These are phyloP conservation scores for Hydnum rufescens DNA, from an alignment of 768 basidiomycete species.

Conservation along the genomic window DNA sequence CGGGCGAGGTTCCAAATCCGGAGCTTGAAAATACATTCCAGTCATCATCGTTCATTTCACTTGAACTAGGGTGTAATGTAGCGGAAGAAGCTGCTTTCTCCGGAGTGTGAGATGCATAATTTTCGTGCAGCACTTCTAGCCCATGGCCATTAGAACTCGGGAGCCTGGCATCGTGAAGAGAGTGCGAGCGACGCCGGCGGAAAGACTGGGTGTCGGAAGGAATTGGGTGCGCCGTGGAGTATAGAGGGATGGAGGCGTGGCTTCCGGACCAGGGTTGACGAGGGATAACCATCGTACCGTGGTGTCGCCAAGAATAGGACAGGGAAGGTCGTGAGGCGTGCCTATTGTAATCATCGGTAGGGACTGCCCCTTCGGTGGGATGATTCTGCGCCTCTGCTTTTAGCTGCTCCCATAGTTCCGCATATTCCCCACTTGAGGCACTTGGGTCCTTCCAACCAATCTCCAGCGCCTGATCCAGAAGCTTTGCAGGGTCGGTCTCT, in stretches of 20 bases:
- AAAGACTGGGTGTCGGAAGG: background rate
- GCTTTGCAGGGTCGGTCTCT: slow-evolving; percentile 31
- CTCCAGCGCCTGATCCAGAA: slow-evolving; percentile 45
- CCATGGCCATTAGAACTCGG: background rate
- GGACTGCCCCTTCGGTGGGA: background rate
- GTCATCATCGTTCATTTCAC: slow-evolving; percentile 19
- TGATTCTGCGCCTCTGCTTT: slow-evolving; percentile 21
- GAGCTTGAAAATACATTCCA: slow-evolving; percentile 51
- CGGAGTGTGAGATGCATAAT: background rate
- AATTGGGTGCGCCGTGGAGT: background rate
- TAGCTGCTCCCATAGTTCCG: slow-evolving; percentile 35
- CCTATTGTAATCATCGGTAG: background rate
- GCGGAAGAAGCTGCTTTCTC: background rate
- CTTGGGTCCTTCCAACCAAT: slow-evolving; percentile 17
- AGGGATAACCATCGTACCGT: background rate
- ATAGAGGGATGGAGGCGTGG: background rate
- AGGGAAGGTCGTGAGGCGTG: background rate
- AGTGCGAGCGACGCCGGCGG: background rate
- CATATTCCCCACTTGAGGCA: slow-evolving; percentile 18
- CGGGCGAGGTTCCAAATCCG: slow-evolving; percentile 25
- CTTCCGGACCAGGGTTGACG: background rate
- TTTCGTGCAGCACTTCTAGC: background rate
- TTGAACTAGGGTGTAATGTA: background rate
- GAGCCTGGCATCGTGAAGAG: background rate
- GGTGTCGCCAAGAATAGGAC: background rate